phyloP scores from a whole-genome alignment of 352 stramenopile genomes.

The Phytophthora aleatoria region DNA sequence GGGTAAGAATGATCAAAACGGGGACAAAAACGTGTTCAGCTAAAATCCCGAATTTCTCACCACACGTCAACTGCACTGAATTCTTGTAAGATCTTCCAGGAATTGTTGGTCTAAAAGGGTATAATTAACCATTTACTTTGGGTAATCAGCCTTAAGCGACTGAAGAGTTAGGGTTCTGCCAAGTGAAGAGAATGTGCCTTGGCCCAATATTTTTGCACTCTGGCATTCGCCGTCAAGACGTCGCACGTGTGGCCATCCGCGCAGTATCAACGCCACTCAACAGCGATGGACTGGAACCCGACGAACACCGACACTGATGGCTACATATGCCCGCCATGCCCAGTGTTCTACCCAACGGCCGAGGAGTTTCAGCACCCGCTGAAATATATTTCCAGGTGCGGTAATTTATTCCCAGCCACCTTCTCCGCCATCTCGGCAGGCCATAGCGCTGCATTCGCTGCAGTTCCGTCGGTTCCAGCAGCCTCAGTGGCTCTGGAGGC shows the following conservation, averaged over 20 bases:
- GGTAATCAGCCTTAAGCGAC: neutral
- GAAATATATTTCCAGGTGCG: slow-evolving; percentile 91
- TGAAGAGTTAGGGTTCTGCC: neutral
- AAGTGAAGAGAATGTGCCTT: slow-evolving; percentile 7
- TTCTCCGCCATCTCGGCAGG: slow-evolving; percentile 5
- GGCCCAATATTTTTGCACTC: slow-evolving; percentile 35
- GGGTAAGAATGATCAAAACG: neutral
- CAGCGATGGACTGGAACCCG: slow-evolving; percentile 75
- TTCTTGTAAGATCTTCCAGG: too few species aligned
- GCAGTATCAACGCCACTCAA: slow-evolving; percentile 1
- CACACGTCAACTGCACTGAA: too few species aligned
- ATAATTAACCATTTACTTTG: neutral
- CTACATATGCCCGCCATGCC: slow-evolving; percentile 85
- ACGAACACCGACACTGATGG: slow-evolving; percentile 54
- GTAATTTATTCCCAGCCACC: slow-evolving; percentile 54
- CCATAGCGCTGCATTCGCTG: neutral
- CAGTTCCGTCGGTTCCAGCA: neutral
- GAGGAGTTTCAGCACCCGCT: slow-evolving; percentile 92
- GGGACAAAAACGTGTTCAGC: slow-evolving; percentile 1
- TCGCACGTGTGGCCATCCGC: neutral
- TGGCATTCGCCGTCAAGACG: slow-evolving; percentile 23
- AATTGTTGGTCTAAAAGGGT: too few species aligned
- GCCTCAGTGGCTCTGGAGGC: neutral
- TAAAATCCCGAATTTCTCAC: too few species aligned
- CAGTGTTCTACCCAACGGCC: slow-evolving; percentile 84